phyloP scores from a whole-genome alignment of 2,329 filamentous ascomycete species.

The Berkeleyomyces basicola region DNA sequence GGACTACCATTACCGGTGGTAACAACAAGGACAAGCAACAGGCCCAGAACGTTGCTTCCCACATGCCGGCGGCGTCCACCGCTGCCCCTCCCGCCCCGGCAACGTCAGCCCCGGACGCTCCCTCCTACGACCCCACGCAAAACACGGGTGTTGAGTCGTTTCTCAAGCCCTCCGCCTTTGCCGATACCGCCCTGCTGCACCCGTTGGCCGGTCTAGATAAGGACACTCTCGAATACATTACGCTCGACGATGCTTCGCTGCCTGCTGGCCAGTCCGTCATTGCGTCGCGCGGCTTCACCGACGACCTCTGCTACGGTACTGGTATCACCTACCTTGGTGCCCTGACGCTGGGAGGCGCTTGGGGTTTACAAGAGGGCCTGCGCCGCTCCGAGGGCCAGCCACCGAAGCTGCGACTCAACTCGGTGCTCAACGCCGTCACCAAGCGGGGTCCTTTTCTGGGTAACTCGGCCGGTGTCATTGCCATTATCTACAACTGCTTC shows the following conservation, averaged over 20 bases:
- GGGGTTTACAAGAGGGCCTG: slow-evolving; percentile 83
- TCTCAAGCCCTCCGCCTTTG: slow-evolving; percentile 56
- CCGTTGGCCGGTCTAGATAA: slow-evolving; percentile 86
- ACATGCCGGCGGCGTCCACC: slow-evolving; percentile 6
- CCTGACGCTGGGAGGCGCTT: slow-evolving; percentile 69
- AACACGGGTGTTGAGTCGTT: slow-evolving; percentile 76
- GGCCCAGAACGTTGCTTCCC: slow-evolving; percentile 22
- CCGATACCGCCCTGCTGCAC: slow-evolving; percentile 79
- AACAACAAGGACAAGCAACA: slow-evolving; percentile 33
- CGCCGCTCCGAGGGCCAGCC: slow-evolving; percentile 59
- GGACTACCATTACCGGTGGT: slow-evolving; percentile 45
- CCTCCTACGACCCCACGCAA: slow-evolving; percentile 52
- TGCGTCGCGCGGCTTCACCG: slow-evolving; percentile 90
- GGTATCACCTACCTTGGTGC: slow-evolving; percentile 88
- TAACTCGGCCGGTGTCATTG: slow-evolving; percentile 89
- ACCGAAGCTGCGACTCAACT: slow-evolving; percentile 85
- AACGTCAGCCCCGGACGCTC: slow-evolving; percentile 33
- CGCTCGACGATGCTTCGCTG: slow-evolving; percentile 77
- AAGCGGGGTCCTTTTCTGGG: slow-evolving; percentile 85
- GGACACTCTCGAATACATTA: slow-evolving; percentile 86
- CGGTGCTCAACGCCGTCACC: slow-evolving; percentile 86
- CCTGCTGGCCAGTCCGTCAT: slow-evolving; percentile 76
- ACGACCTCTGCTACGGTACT: slow-evolving; percentile 95
- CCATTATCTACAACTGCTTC: slow-evolving; percentile 88
- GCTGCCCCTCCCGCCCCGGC: slow-evolving; percentile 26